A percentile compares a stretch with the other conserved stretches of the same genome.
These are phyloP conservation scores for Potentilla sterilis DNA, from an alignment of 306 rosid species.

Conservation along the genomic window DNA sequence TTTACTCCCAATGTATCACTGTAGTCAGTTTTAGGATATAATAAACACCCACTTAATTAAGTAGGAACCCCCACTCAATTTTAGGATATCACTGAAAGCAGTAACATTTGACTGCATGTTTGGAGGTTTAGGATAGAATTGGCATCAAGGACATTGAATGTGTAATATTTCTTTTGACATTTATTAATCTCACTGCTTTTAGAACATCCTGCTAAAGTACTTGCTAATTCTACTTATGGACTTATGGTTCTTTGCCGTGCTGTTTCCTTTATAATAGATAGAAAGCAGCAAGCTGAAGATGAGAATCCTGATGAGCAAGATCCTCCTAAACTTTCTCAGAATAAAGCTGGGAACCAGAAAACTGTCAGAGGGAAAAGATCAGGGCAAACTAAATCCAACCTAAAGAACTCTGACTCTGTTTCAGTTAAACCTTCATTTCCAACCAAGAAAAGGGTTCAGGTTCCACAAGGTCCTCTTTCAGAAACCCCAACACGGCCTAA, in stretches of 20 bases:
- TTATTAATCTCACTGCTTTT: not conserved
- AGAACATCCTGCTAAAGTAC: not conserved
- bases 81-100: no score
- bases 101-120: no score
- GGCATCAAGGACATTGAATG: not conserved
- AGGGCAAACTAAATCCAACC: conserved; percentile 26
- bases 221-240: not conserved
- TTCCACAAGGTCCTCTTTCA: conserved; percentile 59
- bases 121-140: not conserved
- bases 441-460: conserved; percentile 90
- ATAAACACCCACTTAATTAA: no score
- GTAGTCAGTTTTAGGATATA: not conserved
- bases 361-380: conserved; percentile 30
- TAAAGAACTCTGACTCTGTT: conserved; percentile 30
- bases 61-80: no score
- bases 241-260: not conserved
- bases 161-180: not conserved
- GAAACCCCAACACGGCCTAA: conserved; percentile 48
- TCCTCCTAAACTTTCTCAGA: conserved; percentile 24
- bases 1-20: not conserved
- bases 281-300: conserved; percentile 40
- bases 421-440: conserved; percentile 72
- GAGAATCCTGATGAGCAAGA: conserved; percentile 23
- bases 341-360: conserved; percentile 21
- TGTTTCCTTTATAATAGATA: conserved; percentile 36